phyloP scores from a whole-genome alignment of 1,284 basidiomycete genomes.

The Tetrapyrgos nigripes region DNA sequence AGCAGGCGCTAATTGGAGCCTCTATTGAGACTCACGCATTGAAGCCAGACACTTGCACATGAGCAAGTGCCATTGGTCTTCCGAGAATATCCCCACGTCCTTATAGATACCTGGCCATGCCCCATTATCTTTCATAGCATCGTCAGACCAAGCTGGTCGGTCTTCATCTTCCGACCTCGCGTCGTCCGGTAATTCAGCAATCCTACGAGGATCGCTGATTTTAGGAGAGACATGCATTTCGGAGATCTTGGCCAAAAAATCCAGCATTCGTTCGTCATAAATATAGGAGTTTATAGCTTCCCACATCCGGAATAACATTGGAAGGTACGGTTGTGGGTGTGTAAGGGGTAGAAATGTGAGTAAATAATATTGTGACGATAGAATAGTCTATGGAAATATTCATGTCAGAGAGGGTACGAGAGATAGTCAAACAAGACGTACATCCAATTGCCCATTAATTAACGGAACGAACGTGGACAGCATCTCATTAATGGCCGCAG shows the following conservation, averaged over 20 bases:
- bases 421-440: slow-evolving; percentile 41
- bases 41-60: slow-evolving; percentile 93
- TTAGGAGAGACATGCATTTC: slow-evolving; percentile 79
- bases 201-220: slow-evolving; percentile 71
- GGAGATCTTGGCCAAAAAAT: slow-evolving; percentile 71
- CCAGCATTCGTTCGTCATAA: slow-evolving; percentile 84
- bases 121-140: slow-evolving; percentile 45
- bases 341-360: slow-evolving; percentile 81
- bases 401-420: slow-evolving; percentile 15
- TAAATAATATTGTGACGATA: slow-evolving; percentile 84
- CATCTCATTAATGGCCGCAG: slow-evolving; percentile 90
- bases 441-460: slow-evolving; percentile 80
- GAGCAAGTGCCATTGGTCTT: slow-evolving; percentile 86
- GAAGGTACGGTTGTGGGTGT: slow-evolving; percentile 83
- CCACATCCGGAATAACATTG: slow-evolving; percentile 84
- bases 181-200: slow-evolving; percentile 75
- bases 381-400: slow-evolving; percentile 61
- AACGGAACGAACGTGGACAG: slow-evolving; percentile 80
- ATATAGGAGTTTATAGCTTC: slow-evolving; percentile 85
- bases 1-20: slow-evolving; percentile 9
- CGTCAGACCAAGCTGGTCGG: slow-evolving; percentile 60
- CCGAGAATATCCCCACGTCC: slow-evolving; percentile 88
- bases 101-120: slow-evolving; percentile 78
- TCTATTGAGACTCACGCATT: slow-evolving; percentile 66
- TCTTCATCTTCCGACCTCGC: slow-evolving; percentile 67